Conservation (phyloP, 768 basidiomycete genomes). For the Asterophora lycoperdoides region DNA sequence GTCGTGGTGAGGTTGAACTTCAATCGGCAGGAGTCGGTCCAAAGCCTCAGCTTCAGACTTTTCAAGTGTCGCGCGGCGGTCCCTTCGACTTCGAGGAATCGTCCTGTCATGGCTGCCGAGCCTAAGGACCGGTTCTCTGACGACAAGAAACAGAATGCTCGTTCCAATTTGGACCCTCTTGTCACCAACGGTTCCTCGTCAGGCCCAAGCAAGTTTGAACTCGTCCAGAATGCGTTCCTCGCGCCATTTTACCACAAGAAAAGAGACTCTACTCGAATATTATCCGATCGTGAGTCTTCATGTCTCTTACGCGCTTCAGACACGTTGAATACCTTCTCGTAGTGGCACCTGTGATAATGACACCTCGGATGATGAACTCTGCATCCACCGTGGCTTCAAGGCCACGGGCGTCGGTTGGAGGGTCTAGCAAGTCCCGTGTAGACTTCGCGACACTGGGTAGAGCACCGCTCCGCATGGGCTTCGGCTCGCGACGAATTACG, state of each 20-base stretch:
- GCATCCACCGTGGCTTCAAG: constrained; percentile 65
- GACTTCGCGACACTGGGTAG: constrained; percentile 80
- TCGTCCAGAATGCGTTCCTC: constrained; percentile 67
- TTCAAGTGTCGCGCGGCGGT: constrained; percentile 1
- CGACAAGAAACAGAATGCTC: constrained; percentile 35
- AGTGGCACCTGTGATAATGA: constrained; percentile 91
- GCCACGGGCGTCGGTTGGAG: constrained; percentile 31
- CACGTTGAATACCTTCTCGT: constrained; percentile 5
- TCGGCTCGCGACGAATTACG: constrained; percentile 65
- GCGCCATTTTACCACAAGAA: constrained; percentile 69
- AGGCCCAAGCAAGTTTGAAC: constrained; percentile 47
- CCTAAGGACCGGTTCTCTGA: constrained; percentile 27
- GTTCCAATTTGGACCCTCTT: constrained; percentile 36
- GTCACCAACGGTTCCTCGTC: constrained; percentile 30
- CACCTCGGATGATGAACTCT: constrained; percentile 73
- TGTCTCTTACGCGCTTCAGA: background rate
- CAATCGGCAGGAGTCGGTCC: constrained; percentile 19
- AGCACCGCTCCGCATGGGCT: constrained; percentile 65
- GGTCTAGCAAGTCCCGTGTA: constrained; percentile 37
- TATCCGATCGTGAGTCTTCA: constrained; percentile 63
- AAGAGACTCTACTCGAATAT: constrained; percentile 64
- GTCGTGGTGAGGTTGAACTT: constrained; percentile 11
- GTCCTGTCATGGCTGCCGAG: constrained; percentile 35
- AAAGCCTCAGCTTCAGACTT: constrained; percentile 8
- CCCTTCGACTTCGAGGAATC: constrained; percentile 2